These are phyloP conservation scores for Evansstolkia leycettana DNA, from an alignment of 495 filamentous ascomycete species.

Conservation along the genomic window DNA sequence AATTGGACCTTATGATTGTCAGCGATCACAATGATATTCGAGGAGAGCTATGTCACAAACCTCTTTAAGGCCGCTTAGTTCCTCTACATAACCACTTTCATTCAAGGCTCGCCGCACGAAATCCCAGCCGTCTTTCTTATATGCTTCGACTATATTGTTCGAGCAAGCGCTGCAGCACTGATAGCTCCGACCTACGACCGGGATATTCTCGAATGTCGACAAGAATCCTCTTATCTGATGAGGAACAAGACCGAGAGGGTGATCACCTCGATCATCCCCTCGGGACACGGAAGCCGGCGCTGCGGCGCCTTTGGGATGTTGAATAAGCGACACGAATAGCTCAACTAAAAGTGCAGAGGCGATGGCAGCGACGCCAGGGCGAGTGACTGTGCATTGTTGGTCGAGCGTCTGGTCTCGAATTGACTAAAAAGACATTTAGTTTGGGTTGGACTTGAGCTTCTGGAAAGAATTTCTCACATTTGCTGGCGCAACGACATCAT, in stretches of 20 bases:
- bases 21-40: slow-evolving; percentile 6
- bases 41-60: slow-evolving; percentile 27
- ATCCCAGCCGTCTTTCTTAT: slow-evolving; percentile 64
- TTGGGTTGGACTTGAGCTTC: neutral
- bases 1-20: slow-evolving; percentile 46
- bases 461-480: slow-evolving; percentile 51
- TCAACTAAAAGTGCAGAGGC: slow-evolving; percentile 90
- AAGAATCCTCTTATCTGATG: slow-evolving; percentile 91
- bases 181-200: slow-evolving; percentile 71
- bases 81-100: slow-evolving; percentile 77
- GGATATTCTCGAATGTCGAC: slow-evolving; percentile 71
- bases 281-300: slow-evolving; percentile 47
- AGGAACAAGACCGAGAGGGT: slow-evolving; percentile 79
- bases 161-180: slow-evolving; percentile 90
- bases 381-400: slow-evolving; percentile 95
- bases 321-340: slow-evolving; percentile 72
- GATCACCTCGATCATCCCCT: slow-evolving; percentile 45
- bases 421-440: slow-evolving; percentile 53
- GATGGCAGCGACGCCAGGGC: slow-evolving; percentile 82
- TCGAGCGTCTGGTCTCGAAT: slow-evolving; percentile 88
- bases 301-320: slow-evolving; percentile 57
- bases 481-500: slow-evolving; percentile 88
- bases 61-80: slow-evolving; percentile 82
- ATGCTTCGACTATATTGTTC: slow-evolving; percentile 57
- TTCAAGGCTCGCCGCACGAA: slow-evolving; percentile 81